Conservation (phyloP, 176 grass and related monocot species). For the Pontederia crassipes region DNA sequence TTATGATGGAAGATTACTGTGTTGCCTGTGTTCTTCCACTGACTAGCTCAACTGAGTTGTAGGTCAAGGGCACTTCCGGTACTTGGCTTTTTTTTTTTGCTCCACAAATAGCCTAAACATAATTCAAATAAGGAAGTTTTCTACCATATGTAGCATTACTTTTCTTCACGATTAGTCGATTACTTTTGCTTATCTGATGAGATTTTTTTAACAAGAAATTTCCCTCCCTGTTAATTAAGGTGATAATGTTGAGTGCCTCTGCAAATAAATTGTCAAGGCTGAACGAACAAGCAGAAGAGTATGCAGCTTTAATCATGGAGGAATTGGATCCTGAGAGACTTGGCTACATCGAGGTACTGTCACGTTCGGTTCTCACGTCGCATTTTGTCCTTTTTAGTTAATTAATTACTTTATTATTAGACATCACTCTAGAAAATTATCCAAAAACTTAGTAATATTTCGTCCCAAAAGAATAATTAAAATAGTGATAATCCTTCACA, state of each 20-base stretch:
- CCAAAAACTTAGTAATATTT: no score
- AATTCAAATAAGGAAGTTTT: neutral
- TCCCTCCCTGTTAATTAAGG: constrained; percentile 31
- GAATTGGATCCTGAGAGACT: constrained; percentile 88
- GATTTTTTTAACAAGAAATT: constrained; percentile 9
- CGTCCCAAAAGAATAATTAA: no score
- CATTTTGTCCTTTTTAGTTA: neutral
- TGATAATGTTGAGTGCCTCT: constrained; percentile 94
- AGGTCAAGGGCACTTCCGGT: constrained; percentile 46
- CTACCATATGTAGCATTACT: no score
- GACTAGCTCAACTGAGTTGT: constrained; percentile 19
- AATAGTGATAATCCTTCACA: no score
- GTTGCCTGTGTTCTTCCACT: neutral
- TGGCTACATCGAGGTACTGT: constrained; percentile 75
- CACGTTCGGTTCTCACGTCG: neutral
- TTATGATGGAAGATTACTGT: neutral
- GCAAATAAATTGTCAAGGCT: constrained; percentile 85
- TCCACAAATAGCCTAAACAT: neutral
- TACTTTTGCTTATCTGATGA: no score
- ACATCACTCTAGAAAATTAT: no score
- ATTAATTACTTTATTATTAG: neutral
- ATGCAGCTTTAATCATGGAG: constrained; percentile 95
- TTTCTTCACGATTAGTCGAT: no score
- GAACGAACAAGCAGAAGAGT: constrained; percentile 95
- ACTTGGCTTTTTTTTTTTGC: no score